Conservation (phyloP, 2,329 filamentous ascomycete genomes). For the Berkeleyomyces basicola region DNA sequence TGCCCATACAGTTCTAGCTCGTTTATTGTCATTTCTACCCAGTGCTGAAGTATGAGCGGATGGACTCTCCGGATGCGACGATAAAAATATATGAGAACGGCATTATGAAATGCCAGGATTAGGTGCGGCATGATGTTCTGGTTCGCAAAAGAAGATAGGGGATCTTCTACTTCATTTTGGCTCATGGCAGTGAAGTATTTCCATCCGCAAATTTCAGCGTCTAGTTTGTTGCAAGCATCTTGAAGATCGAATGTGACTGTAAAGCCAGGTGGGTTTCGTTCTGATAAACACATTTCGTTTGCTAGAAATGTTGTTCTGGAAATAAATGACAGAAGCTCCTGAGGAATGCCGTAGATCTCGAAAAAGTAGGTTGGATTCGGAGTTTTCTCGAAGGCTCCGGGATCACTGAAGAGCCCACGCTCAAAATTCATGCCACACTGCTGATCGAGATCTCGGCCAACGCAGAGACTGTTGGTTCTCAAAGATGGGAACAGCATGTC, state of each 20-base stretch:
- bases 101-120: conserved; percentile 26
- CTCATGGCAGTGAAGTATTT: conserved; percentile 12
- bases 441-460: conserved; percentile 29
- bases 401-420: conserved; percentile 15
- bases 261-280: conserved; percentile 15
- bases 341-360: conserved; percentile 29
- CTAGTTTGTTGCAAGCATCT: conserved; percentile 17
- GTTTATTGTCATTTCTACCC: conserved; percentile 4
- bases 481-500: conserved; percentile 18
- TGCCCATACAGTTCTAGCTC: conserved; percentile 9
- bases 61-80: conserved; percentile 20
- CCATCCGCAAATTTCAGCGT: conserved; percentile 4
- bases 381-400: neutral
- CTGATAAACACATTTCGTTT: conserved; percentile 22
- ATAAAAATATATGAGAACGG: conserved; percentile 30
- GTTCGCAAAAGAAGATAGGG: neutral
- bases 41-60: conserved; percentile 9
- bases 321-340: conserved; percentile 25
- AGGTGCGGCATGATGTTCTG: conserved; percentile 15
- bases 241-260: conserved; percentile 19
- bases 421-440: conserved; percentile 21
- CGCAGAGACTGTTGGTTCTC: conserved; percentile 21
- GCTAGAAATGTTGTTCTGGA: conserved; percentile 27
- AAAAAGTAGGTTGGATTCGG: conserved; percentile 25
- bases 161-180: neutral